Percentiles rank a stretch among this genome's conserved stretches.
Evolutionary conservation across 2,329 filamentous ascomycete genomes (phyloP).

Genomic region (Pseudocercospora cruenta): DNA sequence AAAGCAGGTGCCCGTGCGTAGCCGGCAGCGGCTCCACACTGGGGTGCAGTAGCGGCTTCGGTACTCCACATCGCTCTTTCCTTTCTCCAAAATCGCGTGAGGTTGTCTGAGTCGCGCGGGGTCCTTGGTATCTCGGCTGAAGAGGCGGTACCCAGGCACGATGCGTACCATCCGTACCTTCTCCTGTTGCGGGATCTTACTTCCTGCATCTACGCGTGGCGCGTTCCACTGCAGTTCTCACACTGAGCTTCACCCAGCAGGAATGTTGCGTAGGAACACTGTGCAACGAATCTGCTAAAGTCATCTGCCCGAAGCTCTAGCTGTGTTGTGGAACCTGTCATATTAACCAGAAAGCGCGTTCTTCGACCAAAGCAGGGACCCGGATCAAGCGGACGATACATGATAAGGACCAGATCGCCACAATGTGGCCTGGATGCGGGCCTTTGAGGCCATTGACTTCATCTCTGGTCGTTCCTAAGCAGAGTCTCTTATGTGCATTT

Average conservation of each 20-base stretch:
- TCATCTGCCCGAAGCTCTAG: neutral
- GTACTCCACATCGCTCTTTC: neutral
- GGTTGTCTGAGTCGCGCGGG: neutral
- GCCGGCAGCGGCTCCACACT: neutral
- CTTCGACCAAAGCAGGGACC: neutral
- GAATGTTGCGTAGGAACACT: neutral
- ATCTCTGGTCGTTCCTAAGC: slow-evolving; percentile 12
- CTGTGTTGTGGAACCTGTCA: neutral
- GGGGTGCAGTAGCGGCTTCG: neutral
- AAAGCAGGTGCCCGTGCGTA: too few relatives aligned
- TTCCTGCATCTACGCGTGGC: slow-evolving; percentile 2
- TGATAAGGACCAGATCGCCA: slow-evolving; percentile 31
- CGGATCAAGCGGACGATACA: slow-evolving; percentile 11
- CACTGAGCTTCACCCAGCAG: neutral
- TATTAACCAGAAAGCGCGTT: neutral
- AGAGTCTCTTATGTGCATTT: slow-evolving; percentile 15
- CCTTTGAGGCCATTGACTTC: slow-evolving; percentile 32
- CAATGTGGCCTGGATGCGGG: slow-evolving; percentile 38
- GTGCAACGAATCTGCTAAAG: neutral
- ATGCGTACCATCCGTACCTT: slow-evolving; percentile 1
- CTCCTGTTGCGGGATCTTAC: neutral
- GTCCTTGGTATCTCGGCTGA: slow-evolving; percentile 3
- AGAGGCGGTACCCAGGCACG: neutral
- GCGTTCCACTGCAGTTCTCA: neutral
- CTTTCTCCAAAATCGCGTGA: neutral